A percentile compares a stretch with the other conserved stretches of the same genome.
These are phyloP conservation scores for Paspalum vaginatum DNA, from an alignment of 176 grass and related monocot species.

Conservation along the genomic window DNA sequence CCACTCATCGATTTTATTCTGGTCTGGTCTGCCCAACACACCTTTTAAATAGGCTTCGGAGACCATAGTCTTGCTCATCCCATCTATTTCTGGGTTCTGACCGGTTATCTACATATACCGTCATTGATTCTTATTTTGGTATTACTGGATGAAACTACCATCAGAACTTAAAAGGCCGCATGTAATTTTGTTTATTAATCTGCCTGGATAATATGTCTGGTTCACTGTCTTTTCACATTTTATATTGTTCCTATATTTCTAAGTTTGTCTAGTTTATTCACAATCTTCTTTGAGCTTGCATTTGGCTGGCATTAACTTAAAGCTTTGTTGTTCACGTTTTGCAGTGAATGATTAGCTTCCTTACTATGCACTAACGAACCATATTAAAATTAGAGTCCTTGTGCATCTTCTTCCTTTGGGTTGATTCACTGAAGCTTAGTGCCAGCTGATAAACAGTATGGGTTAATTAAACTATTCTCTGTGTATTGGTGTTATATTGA, in stretches of 20 bases:
- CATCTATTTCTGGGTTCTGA: constrained; percentile 28
- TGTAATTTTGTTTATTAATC: constrained; percentile 5
- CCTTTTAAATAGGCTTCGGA: not conserved
- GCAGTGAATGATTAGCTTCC: not conserved
- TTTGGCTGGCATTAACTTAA: not conserved
- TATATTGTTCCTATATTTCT: constrained; percentile 7
- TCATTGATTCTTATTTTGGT: constrained; percentile 3
- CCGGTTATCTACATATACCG: not conserved
- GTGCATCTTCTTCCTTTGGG: constrained; percentile 6
- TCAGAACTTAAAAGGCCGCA: not conserved
- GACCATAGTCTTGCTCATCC: not conserved
- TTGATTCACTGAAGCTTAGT: constrained; percentile 16
- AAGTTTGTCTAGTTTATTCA: not conserved
- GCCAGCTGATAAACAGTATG: constrained; percentile 13
- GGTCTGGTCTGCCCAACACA: not conserved
- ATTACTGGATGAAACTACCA: not conserved
- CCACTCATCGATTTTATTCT: not conserved
- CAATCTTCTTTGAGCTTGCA: constrained; percentile 14
- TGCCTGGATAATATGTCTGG: constrained; percentile 3
- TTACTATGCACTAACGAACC: not conserved
- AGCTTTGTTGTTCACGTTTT: not conserved
- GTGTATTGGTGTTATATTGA: not conserved
- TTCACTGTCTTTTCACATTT: constrained; percentile 4
- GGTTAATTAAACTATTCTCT: constrained; percentile 4
- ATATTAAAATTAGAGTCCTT: not conserved